phyloP scores from a whole-genome alignment of 1,284 basidiomycete species.

The Jaminaea rosea region DNA sequence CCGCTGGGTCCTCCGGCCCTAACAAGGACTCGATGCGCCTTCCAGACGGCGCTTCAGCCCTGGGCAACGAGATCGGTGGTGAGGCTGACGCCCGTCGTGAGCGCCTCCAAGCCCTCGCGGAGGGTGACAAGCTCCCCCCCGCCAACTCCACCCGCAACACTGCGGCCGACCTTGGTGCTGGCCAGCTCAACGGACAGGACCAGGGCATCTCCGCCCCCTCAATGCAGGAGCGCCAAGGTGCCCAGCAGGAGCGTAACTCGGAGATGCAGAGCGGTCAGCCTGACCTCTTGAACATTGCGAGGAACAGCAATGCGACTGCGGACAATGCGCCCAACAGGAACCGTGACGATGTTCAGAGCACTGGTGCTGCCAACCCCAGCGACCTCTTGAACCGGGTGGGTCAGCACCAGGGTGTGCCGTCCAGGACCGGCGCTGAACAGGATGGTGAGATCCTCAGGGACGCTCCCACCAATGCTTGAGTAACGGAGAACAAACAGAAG shows the following conservation, averaged over 20 bases:
- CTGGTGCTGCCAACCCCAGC: neutral
- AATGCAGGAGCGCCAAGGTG: neutral
- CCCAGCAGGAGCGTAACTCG: conserved; percentile 2
- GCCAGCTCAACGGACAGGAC: conserved; percentile 5
- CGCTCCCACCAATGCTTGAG: neutral
- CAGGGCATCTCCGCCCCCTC: conserved; percentile 1
- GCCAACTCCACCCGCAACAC: neutral
- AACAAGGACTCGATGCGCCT: conserved; percentile 3
- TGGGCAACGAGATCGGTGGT: conserved; percentile 7
- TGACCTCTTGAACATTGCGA: conserved; percentile 4
- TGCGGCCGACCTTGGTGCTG: conserved; percentile 4
- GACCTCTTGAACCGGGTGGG: conserved; percentile 1
- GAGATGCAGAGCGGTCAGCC: neutral
- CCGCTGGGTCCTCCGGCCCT: conserved; percentile 6
- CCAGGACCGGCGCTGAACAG: neutral
- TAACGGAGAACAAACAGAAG: neutral
- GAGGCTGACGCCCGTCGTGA: conserved; percentile 6
- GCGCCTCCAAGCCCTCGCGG: neutral
- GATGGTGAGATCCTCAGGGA: neutral
- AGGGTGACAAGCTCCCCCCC: conserved; percentile 5
- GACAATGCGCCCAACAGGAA: neutral
- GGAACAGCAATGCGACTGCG: conserved; percentile 2
- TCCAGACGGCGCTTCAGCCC: conserved; percentile 2
- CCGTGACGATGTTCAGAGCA: neutral
- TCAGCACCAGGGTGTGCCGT: neutral